Conservation (phyloP, 192 early-diverging fungal species). For the Pilaira anomala region DNA sequence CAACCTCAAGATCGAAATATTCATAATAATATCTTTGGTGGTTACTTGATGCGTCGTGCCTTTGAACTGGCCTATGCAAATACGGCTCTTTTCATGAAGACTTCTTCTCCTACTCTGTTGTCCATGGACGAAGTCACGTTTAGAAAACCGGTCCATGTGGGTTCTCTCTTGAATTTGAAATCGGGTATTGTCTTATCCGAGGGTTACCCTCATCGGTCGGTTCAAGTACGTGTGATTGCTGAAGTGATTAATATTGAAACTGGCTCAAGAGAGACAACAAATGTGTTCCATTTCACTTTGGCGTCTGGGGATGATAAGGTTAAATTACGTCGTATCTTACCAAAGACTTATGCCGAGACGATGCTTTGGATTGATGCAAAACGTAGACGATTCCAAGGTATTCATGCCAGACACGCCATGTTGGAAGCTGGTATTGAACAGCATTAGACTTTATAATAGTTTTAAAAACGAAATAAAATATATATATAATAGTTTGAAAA, state of each 20-base stretch:
- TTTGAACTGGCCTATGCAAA: constrained; percentile 81
- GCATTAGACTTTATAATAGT: no score
- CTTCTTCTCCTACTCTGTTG: constrained; percentile 47
- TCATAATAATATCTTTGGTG: constrained; percentile 75
- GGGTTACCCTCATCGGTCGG: constrained; percentile 39
- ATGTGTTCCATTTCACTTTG: constrained; percentile 88
- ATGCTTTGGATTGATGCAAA: constrained; percentile 77
- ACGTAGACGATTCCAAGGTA: constrained; percentile 23
- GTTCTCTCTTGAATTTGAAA: constrained; percentile 69
- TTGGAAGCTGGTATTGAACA: no score
- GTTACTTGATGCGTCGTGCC: constrained; percentile 75
- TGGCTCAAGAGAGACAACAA: constrained; percentile 61
- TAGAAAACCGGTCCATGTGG: constrained; percentile 79
- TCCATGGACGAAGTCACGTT: constrained; percentile 78
- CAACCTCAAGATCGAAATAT: constrained; percentile 74
- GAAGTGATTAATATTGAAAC: constrained; percentile 71
- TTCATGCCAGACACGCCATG: background rate
- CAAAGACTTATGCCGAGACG: constrained; percentile 76
- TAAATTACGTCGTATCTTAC: constrained; percentile 58
- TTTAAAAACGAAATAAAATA: no score
- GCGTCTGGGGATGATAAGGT: constrained; percentile 28
- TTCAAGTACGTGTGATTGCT: constrained; percentile 51
- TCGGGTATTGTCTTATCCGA: constrained; percentile 77
- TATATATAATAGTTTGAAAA: no score
- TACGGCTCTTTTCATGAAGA: constrained; percentile 62